These are phyloP conservation scores for Fusarium burgessii DNA, from an alignment of 2,329 filamentous ascomycete genomes.

Conservation along the genomic window DNA sequence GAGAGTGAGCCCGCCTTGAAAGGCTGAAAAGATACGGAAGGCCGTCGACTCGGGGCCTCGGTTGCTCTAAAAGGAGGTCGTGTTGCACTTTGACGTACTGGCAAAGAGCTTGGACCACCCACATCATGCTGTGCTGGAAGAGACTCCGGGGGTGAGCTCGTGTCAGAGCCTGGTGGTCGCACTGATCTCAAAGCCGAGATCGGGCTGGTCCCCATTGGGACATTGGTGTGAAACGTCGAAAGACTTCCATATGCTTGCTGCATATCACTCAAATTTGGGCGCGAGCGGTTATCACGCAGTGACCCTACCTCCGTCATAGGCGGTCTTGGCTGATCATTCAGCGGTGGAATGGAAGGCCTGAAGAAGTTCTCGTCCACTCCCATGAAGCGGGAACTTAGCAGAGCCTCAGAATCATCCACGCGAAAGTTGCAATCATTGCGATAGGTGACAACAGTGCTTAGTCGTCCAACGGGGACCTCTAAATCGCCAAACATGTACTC, in stretches of 20 bases:
- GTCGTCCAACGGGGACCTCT: constrained; percentile 86
- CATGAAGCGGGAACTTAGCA: constrained; percentile 94
- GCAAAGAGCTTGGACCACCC: constrained; percentile 64
- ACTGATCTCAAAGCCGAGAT: constrained; percentile 84
- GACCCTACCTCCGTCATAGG: constrained; percentile 74
- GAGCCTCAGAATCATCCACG: constrained; percentile 89
- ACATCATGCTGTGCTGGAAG: constrained; percentile 59
- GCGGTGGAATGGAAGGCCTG: constrained; percentile 77
- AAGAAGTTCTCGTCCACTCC: constrained; percentile 90
- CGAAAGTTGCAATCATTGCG: constrained; percentile 91
- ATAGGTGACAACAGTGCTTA: constrained; percentile 85
- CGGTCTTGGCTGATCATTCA: constrained; percentile 54
- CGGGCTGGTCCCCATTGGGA: constrained; percentile 82
- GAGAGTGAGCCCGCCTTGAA: constrained; percentile 98
- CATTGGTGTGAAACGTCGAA: constrained; percentile 89
- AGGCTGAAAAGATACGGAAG: constrained; percentile 91
- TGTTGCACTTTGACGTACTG: constrained; percentile 55
- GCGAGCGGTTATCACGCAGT: constrained; percentile 73
- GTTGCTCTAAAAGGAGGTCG: constrained; percentile 59
- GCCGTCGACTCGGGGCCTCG: constrained; percentile 72
- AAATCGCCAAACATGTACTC: constrained; percentile 85
- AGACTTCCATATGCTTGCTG: constrained; percentile 90
- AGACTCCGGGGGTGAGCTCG: constrained; percentile 69
- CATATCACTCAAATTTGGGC: constrained; percentile 65
- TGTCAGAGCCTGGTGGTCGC: constrained; percentile 70